Evolutionary conservation across 192 early-diverging fungal species (phyloP).

Genomic region (Umbelopsis sp.): DNA sequence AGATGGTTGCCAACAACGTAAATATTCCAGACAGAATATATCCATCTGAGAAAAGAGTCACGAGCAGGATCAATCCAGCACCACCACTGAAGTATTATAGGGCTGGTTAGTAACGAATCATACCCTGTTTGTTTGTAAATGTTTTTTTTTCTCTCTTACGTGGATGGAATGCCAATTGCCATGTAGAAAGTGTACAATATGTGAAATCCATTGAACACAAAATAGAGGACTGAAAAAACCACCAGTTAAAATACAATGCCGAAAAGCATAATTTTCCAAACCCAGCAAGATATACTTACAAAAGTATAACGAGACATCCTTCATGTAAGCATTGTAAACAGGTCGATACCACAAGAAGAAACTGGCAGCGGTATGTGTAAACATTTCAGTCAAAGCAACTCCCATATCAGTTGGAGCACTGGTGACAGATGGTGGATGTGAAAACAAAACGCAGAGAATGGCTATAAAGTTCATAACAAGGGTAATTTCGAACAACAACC

Average conservation of each 20-base stretch:
- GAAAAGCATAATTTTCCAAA: not conserved
- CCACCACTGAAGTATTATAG: constrained; percentile 56
- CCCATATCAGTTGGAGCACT: constrained; percentile 80
- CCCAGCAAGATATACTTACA: constrained; percentile 47
- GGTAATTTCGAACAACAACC: constrained; percentile 73
- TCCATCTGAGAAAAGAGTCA: constrained; percentile 69
- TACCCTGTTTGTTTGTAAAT: not conserved
- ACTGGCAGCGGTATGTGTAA: constrained; percentile 73
- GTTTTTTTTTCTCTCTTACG: constrained; percentile 47
- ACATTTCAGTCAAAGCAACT: constrained; percentile 71
- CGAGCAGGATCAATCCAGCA: constrained; percentile 79
- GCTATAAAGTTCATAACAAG: constrained; percentile 80
- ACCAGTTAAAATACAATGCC: not conserved
- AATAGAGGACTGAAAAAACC: constrained; percentile 65
- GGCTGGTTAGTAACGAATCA: not conserved
- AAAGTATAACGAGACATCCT: constrained; percentile 85
- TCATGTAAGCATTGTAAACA: constrained; percentile 86
- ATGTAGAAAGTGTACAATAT: constrained; percentile 81
- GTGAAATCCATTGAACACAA: constrained; percentile 87
- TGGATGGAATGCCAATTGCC: constrained; percentile 83
- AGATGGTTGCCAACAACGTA: constrained; percentile 53
- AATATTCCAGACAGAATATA: constrained; percentile 69
- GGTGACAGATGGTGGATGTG: constrained; percentile 62
- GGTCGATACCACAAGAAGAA: constrained; percentile 91
- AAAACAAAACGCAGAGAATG: constrained; percentile 73